Evolutionary conservation across 2,329 filamentous ascomycete species (phyloP).

Genomic region (Apiospora rasikravindrae): DNA sequence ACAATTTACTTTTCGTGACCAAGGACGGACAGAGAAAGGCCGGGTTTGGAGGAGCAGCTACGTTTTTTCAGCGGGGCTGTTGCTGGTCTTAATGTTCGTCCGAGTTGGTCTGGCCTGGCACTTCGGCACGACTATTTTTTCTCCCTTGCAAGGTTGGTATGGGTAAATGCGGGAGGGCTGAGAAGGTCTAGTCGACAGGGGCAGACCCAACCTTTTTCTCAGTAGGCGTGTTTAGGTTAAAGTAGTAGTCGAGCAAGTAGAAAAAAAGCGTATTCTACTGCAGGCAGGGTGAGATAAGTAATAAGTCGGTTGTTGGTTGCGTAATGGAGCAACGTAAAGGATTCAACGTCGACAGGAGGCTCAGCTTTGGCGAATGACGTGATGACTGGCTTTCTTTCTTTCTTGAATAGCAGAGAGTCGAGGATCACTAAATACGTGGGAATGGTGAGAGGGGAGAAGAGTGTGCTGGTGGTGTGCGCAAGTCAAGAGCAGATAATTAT

Average conservation of each 20-base stretch:
- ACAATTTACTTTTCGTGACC: neutral
- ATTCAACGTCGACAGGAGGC: constrained; percentile 8
- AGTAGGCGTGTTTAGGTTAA: neutral
- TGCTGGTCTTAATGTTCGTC: neutral
- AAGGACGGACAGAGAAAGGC: constrained; percentile 3
- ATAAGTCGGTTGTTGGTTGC: neutral
- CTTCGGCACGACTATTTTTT: constrained; percentile 7
- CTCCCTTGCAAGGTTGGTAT: neutral
- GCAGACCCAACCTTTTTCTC: neutral
- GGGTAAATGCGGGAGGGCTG: constrained; percentile 8
- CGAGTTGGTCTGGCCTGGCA: neutral
- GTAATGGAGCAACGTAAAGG: constrained; percentile 13
- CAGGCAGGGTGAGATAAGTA: neutral
- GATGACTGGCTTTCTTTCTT: neutral
- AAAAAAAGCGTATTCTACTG: neutral
- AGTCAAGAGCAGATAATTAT: neutral
- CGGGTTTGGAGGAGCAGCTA: neutral
- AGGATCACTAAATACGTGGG: neutral
- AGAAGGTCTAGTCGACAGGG: constrained; percentile 3
- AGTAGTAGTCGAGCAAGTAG: neutral
- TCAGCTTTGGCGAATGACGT: neutral
- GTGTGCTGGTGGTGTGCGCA: neutral
- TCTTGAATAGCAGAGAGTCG: neutral
- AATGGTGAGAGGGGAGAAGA: neutral
- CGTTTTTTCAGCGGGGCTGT: constrained; percentile 3